phyloP scores from a whole-genome alignment of 495 filamentous ascomycete species.

The Talaromyces wortmannii region DNA sequence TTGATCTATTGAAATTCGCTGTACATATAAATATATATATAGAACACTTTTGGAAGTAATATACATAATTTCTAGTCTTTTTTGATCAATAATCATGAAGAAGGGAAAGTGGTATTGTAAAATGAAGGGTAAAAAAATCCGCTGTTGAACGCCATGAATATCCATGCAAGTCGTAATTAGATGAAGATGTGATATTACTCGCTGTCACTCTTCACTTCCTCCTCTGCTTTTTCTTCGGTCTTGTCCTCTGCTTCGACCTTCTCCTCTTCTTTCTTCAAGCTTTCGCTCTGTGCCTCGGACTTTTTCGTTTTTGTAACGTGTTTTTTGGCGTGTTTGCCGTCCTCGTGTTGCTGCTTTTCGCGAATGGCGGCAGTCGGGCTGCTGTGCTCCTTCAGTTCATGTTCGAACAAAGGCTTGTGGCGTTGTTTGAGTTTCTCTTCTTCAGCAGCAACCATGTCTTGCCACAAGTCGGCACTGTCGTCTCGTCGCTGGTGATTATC shows the following conservation, averaged over 20 bases:
- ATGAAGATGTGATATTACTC: background rate
- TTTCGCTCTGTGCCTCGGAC: constrained; percentile 4
- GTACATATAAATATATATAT: background rate
- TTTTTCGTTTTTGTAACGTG: constrained; percentile 10
- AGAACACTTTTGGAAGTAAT: background rate
- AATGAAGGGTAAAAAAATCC: background rate
- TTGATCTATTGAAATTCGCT: background rate
- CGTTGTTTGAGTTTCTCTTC: constrained; percentile 57
- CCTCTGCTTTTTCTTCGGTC: constrained; percentile 1
- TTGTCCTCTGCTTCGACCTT: constrained; percentile 13
- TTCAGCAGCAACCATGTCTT: constrained; percentile 77
- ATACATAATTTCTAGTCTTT: background rate
- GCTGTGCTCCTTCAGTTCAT: constrained; percentile 14
- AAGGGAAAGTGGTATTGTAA: background rate
- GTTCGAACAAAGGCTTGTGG: constrained; percentile 37
- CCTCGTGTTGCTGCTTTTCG: no score
- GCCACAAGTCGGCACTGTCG: constrained; percentile 84
- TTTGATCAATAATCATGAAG: background rate
- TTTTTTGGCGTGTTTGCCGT: constrained; percentile 6
- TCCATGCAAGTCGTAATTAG: background rate
- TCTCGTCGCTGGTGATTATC: constrained; percentile 31
- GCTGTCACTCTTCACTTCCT: constrained; percentile 6
- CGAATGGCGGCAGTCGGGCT: no score
- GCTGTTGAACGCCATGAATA: background rate
- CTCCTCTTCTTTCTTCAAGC: constrained; percentile 3